Conservation (phyloP, 257 asterid species). For the Capsicum rhomboideum region DNA sequence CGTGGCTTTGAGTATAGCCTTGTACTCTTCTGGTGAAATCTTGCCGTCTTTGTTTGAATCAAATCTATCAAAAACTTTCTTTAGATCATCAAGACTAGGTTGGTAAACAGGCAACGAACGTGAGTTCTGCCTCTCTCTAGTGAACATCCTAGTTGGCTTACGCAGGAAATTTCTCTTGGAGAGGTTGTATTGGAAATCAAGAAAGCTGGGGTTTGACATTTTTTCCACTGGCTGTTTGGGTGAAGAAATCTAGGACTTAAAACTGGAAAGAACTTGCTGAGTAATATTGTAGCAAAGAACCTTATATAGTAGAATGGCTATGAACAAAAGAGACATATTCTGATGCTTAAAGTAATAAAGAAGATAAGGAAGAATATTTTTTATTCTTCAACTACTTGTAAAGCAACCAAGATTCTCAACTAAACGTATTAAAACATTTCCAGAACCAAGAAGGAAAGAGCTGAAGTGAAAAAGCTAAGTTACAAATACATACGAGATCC, state of each 20-base stretch:
- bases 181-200: conserved; percentile 57
- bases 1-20: conserved; percentile 47
- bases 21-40: conserved; percentile 81
- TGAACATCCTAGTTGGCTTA: conserved; percentile 56
- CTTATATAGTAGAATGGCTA: conserved; percentile 11
- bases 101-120: conserved; percentile 28
- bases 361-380: conserved; percentile 31
- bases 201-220: conserved; percentile 54
- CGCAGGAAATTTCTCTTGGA: conserved; percentile 49
- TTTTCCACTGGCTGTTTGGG: background rate
- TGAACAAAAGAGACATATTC: background rate
- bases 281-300: background rate
- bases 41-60: conserved; percentile 72
- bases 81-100: conserved; percentile 51
- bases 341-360: conserved; percentile 22
- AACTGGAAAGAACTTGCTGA: background rate
- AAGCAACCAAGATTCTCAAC: conserved; percentile 25
- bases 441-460: conserved; percentile 8
- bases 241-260: background rate
- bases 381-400: conserved; percentile 15
- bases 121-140: conserved; percentile 45
- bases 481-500: conserved; percentile 30
- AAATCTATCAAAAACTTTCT: conserved; percentile 57
- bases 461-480: conserved; percentile 8
- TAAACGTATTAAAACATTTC: conserved; percentile 2